Base-by-base conservation (phyloP, 495 filamentous ascomycete genomes). In the Xylaria longipes region DNA sequence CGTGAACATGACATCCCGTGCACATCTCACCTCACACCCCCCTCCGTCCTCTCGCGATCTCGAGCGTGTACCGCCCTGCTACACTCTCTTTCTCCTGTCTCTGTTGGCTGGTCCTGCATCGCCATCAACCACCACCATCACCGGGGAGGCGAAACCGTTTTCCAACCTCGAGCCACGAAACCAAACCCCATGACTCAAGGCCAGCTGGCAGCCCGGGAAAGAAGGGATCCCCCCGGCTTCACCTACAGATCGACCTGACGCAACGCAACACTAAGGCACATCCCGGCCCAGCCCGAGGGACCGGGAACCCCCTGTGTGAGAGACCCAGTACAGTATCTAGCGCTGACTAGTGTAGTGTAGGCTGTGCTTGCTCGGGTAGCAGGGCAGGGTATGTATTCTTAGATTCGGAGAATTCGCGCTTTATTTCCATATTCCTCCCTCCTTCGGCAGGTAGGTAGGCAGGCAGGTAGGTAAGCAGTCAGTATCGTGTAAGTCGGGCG, bases 311-410 rank as follows among this genome's bases (percentile, higher is more conserved):
- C 65, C 48, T 67, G 64, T 56, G 35, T 14, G 65, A 17, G 12
- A 63, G 60, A 20, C 37, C 17, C 58, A 27, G 33, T 33, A n/a
- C n/a, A n/a, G n/a, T n/a, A n/a, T n/a, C n/a, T n/a, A 48, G 46
- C 31, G 65, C 65, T 67, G 48, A 56, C 65, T 54, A 27, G 50
- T 25, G 25, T 54, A 27, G 50, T 25, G 25, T 54, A 56, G 65
- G 65, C 65, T 67, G 46, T 48, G 64, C 31, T 31, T 17, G 41
- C 62, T 29, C 62, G 37, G 63, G 25, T 43, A 65, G 62, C 63
- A 54, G 63, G 63, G 45, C 43, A 66, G 63, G 63, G 63, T 35
- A 37, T 50, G 31, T 66, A 66, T 66, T 66, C 63, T 66, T 66
- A 66, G 63, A 52, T 1, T 66, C 63, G 63, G 63, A 63, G 60